Base-by-base conservation (phyloP, 2,329 filamentous ascomycete species). In the Botrytis tulipae region DNA sequence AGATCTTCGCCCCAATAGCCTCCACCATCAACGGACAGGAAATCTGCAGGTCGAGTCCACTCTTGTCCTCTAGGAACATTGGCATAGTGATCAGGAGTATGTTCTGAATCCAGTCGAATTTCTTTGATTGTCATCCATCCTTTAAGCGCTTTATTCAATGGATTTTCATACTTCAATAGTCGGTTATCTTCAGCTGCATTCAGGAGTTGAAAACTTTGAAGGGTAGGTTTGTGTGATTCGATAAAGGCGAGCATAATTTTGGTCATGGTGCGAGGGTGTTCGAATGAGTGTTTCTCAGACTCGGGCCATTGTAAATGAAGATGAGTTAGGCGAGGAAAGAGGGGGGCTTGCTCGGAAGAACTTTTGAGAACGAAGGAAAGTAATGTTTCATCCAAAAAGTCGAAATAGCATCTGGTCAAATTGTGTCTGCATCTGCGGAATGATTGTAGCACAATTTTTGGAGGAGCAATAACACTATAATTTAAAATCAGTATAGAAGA, bases 201-300 rank as follows among this genome's bases (percentile, higher is more conserved):
- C 6, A 73, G 66, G 42, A 73, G 35, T 62, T 76, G 62, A 70
- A 75, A 69, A 25, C 60, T 57, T 32, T 65, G 66, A 76, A 79
- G 40, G 60, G 72, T 12, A 42, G 66, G 14, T 51, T 42, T 59
- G 57, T 73, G 71, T n/a, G 40, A 59, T 48, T 73, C 48, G 16
- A 73, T n/a, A 20, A 70, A 69, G n/a, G 73, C 73, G 37, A 78
- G 76, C 22, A 78, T 62, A 4, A 68, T 72, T 68, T 76, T 74
- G 5, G 59, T 73, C 9, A 79, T 40, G 22, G 71, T 40, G 20
- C 77, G 75, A 32, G 60, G 62, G 60, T 79, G 76, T 10, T 63
- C 60, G 3, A 67, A 73, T 9, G 70, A 67, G n/a, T 73, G 71
- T 22, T n/a, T 70, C 37, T 73, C 71, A 18, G 71, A 73, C 57